Base-by-base conservation (phyloP, 2,329 filamentous ascomycete genomes). In the Shiraia bambusicola region DNA sequence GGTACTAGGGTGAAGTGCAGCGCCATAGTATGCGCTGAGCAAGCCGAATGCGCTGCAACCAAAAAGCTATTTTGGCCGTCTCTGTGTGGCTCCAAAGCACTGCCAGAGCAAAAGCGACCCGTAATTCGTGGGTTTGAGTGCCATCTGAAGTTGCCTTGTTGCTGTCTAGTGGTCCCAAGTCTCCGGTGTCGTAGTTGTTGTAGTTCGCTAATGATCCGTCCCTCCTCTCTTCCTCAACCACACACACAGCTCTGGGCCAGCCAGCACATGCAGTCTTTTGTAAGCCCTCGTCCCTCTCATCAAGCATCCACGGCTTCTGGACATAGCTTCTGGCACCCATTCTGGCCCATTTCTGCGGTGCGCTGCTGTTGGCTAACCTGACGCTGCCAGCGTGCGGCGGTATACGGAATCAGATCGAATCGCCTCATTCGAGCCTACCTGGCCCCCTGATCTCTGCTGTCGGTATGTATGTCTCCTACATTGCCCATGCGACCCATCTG, bases 401-500 rank as follows among this genome's bases (percentile, higher is more conserved):
- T 58, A 60, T 53, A 65, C 64, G 62, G 60, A 63, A 61, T 45
- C 50, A 50, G 49, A 58, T 62, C 59, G 54, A 60, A 61, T 50
- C 54, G 48, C 56, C 51, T 56, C 48, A 45, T 50, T 35, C 49
- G 49, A 49, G 51, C 54, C 51, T 51, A 52, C 56, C 50, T 52
- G 50, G 53, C 52, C 38, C 39, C 41, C 42, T 49, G 48, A 45
- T 50, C 52, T 52, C 46, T 39, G 52, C 57, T 56, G 37, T 48
- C 44, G 54, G 63, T 69, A 65, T 58, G 66, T 69, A 53, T 54
- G 36, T 50, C 52, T 56, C 60, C 54, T 54, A 42, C 40, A 52
- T 45, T 41, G 32, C 28, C 31, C 53, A 59, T 63, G 66, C 66
- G 66, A 69, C 60, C 65, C 38, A 33, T 42, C 38, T 42, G 29